Conservation (phyloP, 257 asterid species). For the Schizonepeta tenuifolia region DNA sequence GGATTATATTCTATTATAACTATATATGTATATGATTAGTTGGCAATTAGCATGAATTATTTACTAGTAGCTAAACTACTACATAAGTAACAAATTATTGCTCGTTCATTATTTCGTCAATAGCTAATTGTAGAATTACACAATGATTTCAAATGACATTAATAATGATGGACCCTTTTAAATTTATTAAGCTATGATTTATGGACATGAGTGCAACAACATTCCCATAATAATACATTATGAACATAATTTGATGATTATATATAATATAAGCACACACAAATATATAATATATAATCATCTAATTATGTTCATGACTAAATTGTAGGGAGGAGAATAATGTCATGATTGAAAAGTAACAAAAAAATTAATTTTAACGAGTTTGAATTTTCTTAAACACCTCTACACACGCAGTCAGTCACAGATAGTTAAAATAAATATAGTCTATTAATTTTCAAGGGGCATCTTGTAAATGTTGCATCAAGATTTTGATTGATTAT, state of each 20-base stretch:
- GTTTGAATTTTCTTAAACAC: neutral
- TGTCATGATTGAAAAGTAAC: neutral
- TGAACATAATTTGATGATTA: no score
- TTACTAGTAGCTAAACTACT: no score
- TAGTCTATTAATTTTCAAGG: neutral
- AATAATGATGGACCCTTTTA: neutral
- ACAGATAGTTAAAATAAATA: neutral
- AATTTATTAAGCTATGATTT: neutral
- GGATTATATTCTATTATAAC: no score
- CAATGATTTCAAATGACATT: neutral
- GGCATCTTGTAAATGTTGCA: neutral
- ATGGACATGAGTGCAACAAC: neutral
- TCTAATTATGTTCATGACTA: no score
- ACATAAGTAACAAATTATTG: neutral
- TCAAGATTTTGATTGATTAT: slow-evolving; percentile 20
- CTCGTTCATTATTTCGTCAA: neutral
- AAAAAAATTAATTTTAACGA: neutral
- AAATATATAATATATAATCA: no score
- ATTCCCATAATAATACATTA: neutral
- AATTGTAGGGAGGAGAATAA: neutral
- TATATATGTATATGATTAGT: no score
- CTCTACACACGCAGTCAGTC: neutral
- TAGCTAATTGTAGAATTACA: neutral
- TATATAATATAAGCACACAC: no score
- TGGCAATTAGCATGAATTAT: no score